Conservation (phyloP, 2,329 filamentous ascomycete species). For the Neurospora sp. region DNA sequence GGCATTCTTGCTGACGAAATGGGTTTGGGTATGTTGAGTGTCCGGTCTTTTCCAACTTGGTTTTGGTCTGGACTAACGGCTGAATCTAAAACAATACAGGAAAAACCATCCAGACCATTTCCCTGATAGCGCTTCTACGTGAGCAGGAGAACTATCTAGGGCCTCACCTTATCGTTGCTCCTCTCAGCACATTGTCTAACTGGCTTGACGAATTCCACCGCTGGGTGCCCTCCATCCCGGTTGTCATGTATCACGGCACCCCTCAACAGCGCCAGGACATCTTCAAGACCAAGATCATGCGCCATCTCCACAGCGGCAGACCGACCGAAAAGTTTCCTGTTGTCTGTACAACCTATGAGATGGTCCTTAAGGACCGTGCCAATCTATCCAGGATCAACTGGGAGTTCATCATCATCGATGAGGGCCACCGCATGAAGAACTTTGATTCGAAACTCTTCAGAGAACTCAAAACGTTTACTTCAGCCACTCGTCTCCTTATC, state of each 20-base stretch:
- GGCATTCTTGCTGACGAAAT: conserved; percentile 92
- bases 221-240: conserved; percentile 84
- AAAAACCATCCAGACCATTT: conserved; percentile 87
- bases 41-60: not conserved
- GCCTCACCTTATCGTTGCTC: conserved; percentile 83
- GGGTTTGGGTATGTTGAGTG: conserved; percentile 53
- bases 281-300: conserved; percentile 61
- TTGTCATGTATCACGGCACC: conserved; percentile 81
- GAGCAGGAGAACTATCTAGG: conserved; percentile 77
- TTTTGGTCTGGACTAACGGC: not conserved
- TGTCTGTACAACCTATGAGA: conserved; percentile 91
- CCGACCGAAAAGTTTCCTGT: conserved; percentile 68
- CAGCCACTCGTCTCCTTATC: conserved; percentile 82
- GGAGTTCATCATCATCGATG: conserved; percentile 98
- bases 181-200: conserved; percentile 83
- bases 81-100: conserved; percentile 32
- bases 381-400: conserved; percentile 76
- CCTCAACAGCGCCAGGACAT: conserved; percentile 68
- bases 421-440: conserved; percentile 96
- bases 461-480: conserved; percentile 78
- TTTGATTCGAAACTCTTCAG: conserved; percentile 86
- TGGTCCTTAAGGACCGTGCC: conserved; percentile 82
- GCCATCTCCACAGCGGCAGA: conserved; percentile 51
- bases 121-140: conserved; percentile 74
- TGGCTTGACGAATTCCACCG: conserved; percentile 91